Conservation (phyloP, 129 eudicot genomes). For the Flaveria sonorensis region DNA sequence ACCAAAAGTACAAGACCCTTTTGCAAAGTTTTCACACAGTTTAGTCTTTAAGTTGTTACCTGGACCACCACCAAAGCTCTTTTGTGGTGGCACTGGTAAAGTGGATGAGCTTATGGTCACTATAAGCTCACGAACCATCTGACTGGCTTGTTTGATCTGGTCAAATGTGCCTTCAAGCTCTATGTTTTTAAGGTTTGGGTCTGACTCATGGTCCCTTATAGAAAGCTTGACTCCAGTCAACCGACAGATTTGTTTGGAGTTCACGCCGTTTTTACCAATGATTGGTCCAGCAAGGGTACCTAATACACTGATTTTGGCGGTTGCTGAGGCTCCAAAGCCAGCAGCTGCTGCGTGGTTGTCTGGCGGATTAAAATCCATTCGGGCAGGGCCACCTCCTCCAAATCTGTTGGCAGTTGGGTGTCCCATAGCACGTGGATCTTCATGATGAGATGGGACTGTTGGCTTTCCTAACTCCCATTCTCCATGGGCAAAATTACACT, state of each 20-base stretch:
- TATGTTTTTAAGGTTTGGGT: conserved; percentile 67
- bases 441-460: conserved; percentile 46
- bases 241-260: conserved; percentile 86
- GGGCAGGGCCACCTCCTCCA: conserved; percentile 37
- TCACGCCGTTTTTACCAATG: conserved; percentile 75
- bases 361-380: conserved; percentile 55
- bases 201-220: conserved; percentile 71
- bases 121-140: conserved; percentile 80
- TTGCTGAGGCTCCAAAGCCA: conserved; percentile 74
- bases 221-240: conserved; percentile 72
- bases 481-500: conserved; percentile 83
- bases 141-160: conserved; percentile 74
- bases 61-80: conserved; percentile 37
- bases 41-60: conserved; percentile 64
- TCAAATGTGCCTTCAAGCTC: conserved; percentile 91
- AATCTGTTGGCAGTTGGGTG: conserved; percentile 44
- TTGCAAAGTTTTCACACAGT: conserved; percentile 74
- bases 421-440: conserved; percentile 62
- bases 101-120: conserved; percentile 49
- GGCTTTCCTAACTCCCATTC: conserved; percentile 92
- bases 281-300: conserved; percentile 80
- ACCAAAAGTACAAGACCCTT: conserved; percentile 85
- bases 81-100: conserved; percentile 48
- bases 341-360: conserved; percentile 40
- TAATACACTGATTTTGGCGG: conserved; percentile 77